These are phyloP conservation scores for Wickerhamiella galacta DNA, from an alignment of 805 yeast genomes.

Conservation along the genomic window DNA sequence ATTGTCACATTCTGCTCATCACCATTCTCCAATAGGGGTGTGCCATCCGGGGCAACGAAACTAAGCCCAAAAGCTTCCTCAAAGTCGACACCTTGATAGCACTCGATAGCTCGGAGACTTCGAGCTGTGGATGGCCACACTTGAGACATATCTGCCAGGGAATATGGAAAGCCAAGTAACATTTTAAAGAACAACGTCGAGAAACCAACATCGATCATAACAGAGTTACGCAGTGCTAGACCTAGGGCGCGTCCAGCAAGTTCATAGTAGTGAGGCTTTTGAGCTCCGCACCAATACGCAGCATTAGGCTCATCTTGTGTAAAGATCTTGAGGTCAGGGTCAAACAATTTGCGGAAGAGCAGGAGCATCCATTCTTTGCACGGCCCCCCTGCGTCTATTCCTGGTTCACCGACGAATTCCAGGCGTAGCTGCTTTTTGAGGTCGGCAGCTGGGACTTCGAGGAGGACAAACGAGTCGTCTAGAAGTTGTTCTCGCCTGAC, in stretches of 20 bases:
- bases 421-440: slow-evolving; percentile 60
- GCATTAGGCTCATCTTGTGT: slow-evolving; percentile 49
- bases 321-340: slow-evolving; percentile 52
- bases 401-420: slow-evolving; percentile 76
- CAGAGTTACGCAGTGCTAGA: slow-evolving; percentile 78
- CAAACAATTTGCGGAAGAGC: slow-evolving; percentile 52
- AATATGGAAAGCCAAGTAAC: slow-evolving; percentile 37
- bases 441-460: slow-evolving; percentile 28
- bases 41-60: slow-evolving; percentile 49
- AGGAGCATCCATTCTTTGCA: slow-evolving; percentile 86
- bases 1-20: slow-evolving; percentile 34
- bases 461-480: slow-evolving; percentile 47
- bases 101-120: slow-evolving; percentile 32
- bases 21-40: slow-evolving; percentile 49
- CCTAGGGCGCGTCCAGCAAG: slow-evolving; percentile 79
- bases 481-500: slow-evolving; percentile 55
- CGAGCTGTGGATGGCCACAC: slow-evolving; percentile 52
- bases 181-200: slow-evolving; percentile 68
- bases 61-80: slow-evolving; percentile 33
- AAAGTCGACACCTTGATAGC: slow-evolving; percentile 28
- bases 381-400: slow-evolving; percentile 90
- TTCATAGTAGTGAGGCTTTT: slow-evolving; percentile 31
- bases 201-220: slow-evolving; percentile 62
- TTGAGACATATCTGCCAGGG: slow-evolving; percentile 47
- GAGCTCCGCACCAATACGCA: slow-evolving; percentile 48